Percentiles rank a stretch among this genome's conserved stretches.
phyloP scores from a whole-genome alignment of 75 land plant genomes.

The Cryptomeria japonica region DNA sequence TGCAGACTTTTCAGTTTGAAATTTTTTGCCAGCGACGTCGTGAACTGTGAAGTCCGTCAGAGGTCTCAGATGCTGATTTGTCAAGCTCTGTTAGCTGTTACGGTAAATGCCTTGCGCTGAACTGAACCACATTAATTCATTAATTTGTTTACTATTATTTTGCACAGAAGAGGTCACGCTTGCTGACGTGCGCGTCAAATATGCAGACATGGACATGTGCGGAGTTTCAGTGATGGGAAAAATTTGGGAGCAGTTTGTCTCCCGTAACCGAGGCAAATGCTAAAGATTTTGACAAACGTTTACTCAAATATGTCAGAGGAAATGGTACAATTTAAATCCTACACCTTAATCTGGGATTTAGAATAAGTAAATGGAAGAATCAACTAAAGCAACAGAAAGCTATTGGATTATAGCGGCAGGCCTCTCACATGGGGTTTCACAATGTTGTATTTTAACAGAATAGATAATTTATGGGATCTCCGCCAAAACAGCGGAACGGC shows the following conservation, averaged over 20 bases:
- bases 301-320: not conserved
- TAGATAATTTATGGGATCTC: too few species aligned
- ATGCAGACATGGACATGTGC: not conserved
- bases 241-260: not conserved
- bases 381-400: not conserved
- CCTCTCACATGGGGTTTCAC: not conserved
- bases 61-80: too few species aligned
- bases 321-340: not conserved
- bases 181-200: not conserved
- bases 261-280: not conserved
- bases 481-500: not conserved
- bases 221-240: too few species aligned
- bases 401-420: too few species aligned
- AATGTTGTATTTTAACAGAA: not conserved
- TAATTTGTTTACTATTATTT: not conserved
- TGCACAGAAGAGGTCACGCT: not conserved
- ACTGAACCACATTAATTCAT: not conserved
- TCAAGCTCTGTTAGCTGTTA: too few species aligned
- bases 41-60: too few species aligned
- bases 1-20: too few species aligned
- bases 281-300: not conserved
- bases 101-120: not conserved
- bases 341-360: not conserved
- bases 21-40: too few species aligned
- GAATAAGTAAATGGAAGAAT: not conserved